Evolutionary conservation across 306 rosid species (phyloP).

Genomic region (Rosa lucieae): DNA sequence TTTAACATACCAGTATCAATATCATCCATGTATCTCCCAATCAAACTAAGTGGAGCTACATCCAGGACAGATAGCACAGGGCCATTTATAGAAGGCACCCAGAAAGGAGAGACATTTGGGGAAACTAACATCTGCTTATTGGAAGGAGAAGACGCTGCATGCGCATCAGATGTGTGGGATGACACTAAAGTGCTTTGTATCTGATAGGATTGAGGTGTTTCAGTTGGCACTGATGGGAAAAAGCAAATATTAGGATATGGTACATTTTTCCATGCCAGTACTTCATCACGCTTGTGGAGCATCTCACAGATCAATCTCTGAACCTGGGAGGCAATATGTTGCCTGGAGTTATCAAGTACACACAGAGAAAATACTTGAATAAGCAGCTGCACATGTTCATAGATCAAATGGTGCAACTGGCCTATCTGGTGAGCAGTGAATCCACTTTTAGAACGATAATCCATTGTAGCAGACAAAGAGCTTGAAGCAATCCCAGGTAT

Average conservation of each 20-base stretch:
- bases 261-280: conserved; percentile 47
- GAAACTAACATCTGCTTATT: conserved; percentile 36
- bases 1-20: conserved; percentile 55
- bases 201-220: conserved; percentile 37
- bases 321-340: conserved; percentile 79
- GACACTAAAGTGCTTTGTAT: conserved; percentile 39
- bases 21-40: conserved; percentile 63
- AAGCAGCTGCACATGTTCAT: conserved; percentile 91
- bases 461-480: conserved; percentile 44
- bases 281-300: conserved; percentile 68
- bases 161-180: conserved; percentile 34
- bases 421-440: conserved; percentile 80
- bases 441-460: conserved; percentile 63
- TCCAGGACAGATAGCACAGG: conserved; percentile 64
- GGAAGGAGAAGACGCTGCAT: conserved; percentile 34
- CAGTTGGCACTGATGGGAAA: conserved; percentile 52
- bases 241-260: conserved; percentile 82
- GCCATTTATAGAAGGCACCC: conserved; percentile 63
- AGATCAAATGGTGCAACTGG: conserved; percentile 76
- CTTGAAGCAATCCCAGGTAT: conserved; percentile 43
- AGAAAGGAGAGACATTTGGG: conserved; percentile 34
- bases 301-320: conserved; percentile 72
- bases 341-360: conserved; percentile 70
- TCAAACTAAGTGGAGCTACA: conserved; percentile 73
- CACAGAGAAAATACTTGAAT: conserved; percentile 85